These are phyloP conservation scores for sorghum (Sorghum bicolor) DNA, from an alignment of 176 grass and related monocot species.

Conservation along the genomic window Sorghum_bicolor_NCBIv3 NC_012872.2:61126001-61126500, in stretches of 20 bases:
- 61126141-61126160: not conserved
- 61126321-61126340: not conserved
- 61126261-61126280: conserved; percentile 59
- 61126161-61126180: not conserved
- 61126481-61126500: conserved; percentile 23
- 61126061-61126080: conserved; percentile 47
- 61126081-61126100: not conserved
- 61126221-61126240: conserved; percentile 61
- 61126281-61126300: conserved; percentile 68
- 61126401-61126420: not conserved
- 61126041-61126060: conserved; percentile 57
- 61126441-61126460: not conserved
- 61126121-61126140: not conserved
- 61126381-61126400: not conserved
- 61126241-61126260: conserved; percentile 51
- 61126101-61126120: not conserved
- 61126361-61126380: not conserved
- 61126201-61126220: conserved; percentile 54
- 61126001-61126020: conserved; percentile 59
- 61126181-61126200: conserved; percentile 52
- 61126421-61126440: not conserved
- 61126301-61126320: conserved; percentile 41
- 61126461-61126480: not conserved
- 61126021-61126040: conserved; percentile 43
- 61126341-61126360: not conserved